phyloP scores from a whole-genome alignment of 805 yeast species.

The Candida boleticola region DNA sequence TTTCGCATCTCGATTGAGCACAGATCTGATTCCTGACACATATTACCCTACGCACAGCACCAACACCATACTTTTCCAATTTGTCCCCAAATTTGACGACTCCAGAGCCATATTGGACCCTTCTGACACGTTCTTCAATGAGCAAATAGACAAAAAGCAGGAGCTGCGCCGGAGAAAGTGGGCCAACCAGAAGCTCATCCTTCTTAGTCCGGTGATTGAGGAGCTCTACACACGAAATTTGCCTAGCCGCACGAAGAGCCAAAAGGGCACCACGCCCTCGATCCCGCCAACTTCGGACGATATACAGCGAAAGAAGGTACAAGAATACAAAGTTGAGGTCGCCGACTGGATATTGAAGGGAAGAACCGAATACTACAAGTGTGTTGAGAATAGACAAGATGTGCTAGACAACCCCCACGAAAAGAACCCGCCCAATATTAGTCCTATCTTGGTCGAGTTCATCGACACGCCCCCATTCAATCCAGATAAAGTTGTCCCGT shows the following conservation, averaged over 20 bases:
- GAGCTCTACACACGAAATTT: neutral
- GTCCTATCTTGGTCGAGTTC: conserved; percentile 65
- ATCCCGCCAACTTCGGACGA: neutral
- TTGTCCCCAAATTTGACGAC: conserved; percentile 33
- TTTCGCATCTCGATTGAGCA: conserved; percentile 46
- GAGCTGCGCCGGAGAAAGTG: neutral
- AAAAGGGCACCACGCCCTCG: neutral
- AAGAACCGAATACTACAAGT: conserved; percentile 2
- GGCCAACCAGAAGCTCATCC: conserved; percentile 6
- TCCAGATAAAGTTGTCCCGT: conserved; percentile 68
- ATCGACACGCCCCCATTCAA: conserved; percentile 75
- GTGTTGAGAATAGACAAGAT: neutral
- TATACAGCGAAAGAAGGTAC: neutral
- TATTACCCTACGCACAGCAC: conserved; percentile 72
- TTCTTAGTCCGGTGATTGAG: conserved; percentile 27
- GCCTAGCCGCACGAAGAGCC: neutral
- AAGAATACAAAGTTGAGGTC: neutral
- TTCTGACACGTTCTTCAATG: conserved; percentile 5
- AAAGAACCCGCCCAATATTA: conserved; percentile 43
- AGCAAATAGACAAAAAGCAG: conserved; percentile 4
- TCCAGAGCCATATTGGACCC: conserved; percentile 25
- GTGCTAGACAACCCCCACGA: neutral
- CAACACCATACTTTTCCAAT: conserved; percentile 57
- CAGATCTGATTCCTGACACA: conserved; percentile 57
- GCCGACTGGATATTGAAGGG: neutral